phyloP scores from a whole-genome alignment of 1,284 basidiomycete genomes.

The Coniferiporia weirii region DNA sequence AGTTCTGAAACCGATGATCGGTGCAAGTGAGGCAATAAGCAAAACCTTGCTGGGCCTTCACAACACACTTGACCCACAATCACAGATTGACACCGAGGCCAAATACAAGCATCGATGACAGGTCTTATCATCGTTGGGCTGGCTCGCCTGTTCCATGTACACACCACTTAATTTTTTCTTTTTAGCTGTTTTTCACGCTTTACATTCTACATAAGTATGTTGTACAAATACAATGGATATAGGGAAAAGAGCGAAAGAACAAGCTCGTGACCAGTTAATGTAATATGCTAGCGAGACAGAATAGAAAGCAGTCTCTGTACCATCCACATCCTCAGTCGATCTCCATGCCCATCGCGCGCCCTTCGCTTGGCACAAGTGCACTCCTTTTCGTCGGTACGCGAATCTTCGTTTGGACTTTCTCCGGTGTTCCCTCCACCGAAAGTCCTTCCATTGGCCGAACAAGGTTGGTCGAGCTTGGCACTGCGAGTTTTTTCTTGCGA shows the following conservation, averaged over 20 bases:
- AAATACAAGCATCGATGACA: slow-evolving; percentile 79
- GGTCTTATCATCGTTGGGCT: no score
- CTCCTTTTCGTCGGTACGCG: slow-evolving; percentile 68
- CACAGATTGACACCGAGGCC: slow-evolving; percentile 74
- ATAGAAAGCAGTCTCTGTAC: not conserved
- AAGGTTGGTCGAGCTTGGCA: slow-evolving; percentile 61
- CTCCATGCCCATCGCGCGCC: slow-evolving; percentile 79
- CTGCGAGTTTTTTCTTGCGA: slow-evolving; percentile 58
- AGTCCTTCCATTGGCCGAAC: slow-evolving; percentile 60
- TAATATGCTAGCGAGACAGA: not conserved
- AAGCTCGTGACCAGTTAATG: not conserved
- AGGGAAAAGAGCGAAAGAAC: not conserved
- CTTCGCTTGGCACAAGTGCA: slow-evolving; percentile 72
- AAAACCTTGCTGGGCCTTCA: slow-evolving; percentile 92
- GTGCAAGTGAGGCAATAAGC: slow-evolving; percentile 91
- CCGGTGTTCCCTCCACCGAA: slow-evolving; percentile 33
- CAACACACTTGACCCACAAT: slow-evolving; percentile 81
- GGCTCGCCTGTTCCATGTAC: no score
- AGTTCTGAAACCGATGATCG: slow-evolving; percentile 94
- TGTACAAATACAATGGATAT: slow-evolving; percentile 11
- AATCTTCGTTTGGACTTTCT: slow-evolving; percentile 72
- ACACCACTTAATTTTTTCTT: not conserved
- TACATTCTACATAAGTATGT: slow-evolving; percentile 9
- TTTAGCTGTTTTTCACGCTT: slow-evolving; percentile 1
- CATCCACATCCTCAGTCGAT: slow-evolving; percentile 45